phyloP scores from a whole-genome alignment of 768 basidiomycete species.

The Phylloporus scabripes region DNA sequence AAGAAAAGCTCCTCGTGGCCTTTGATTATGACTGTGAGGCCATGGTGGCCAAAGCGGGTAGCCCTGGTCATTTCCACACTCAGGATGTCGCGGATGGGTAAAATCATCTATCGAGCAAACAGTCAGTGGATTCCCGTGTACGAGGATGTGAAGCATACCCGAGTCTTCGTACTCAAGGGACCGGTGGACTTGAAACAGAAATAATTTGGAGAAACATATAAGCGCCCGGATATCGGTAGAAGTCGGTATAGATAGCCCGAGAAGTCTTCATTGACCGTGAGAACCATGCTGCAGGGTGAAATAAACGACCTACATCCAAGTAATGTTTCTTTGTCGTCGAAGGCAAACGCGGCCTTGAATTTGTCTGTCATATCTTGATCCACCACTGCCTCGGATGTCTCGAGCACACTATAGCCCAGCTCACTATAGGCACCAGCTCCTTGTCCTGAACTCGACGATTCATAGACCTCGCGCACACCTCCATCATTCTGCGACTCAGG shows the following conservation, averaged over 20 bases:
- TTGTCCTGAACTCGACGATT: constrained; percentile 16
- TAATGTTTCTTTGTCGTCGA: constrained; percentile 80
- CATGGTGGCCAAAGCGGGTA: constrained; percentile 84
- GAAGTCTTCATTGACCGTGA: constrained; percentile 57
- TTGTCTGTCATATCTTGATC: constrained; percentile 67
- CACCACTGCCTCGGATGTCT: constrained; percentile 57
- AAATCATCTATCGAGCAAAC: constrained; percentile 67
- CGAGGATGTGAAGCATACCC: constrained; percentile 47
- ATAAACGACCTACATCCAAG: constrained; percentile 69
- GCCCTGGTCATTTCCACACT: constrained; percentile 81
- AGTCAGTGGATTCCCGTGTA: constrained; percentile 2
- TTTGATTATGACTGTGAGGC: constrained; percentile 84
- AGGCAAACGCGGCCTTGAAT: constrained; percentile 77
- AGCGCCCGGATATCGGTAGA: constrained; percentile 80
- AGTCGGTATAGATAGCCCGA: constrained; percentile 86
- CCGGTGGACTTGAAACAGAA: constrained; percentile 94
- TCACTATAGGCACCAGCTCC: constrained; percentile 41
- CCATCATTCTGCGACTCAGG: constrained; percentile 26
- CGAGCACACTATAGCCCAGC: constrained; percentile 76
- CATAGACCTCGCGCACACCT: constrained; percentile 56
- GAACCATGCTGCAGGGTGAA: neutral
- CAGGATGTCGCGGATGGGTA: constrained; percentile 86
- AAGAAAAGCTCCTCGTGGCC: constrained; percentile 98
- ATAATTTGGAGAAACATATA: constrained; percentile 88
- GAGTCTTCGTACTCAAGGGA: constrained; percentile 71